Evolutionary conservation across 2,329 filamentous ascomycete genomes (phyloP).

Genomic region (Botrytis medusae): DNA sequence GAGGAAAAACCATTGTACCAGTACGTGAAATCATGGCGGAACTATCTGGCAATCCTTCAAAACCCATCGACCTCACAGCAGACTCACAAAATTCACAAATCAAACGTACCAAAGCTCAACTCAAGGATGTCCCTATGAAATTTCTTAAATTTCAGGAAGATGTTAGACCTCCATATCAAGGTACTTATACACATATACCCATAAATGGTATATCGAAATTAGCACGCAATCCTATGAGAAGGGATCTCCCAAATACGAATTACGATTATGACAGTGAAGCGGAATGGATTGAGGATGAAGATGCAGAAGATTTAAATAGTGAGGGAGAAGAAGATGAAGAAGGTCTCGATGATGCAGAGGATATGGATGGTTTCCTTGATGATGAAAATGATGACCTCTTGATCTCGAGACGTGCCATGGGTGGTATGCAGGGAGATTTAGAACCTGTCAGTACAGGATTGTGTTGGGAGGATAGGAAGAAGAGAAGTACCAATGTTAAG

Average conservation of each 20-base stretch:
- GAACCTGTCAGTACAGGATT: slow-evolving; percentile 77
- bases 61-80: slow-evolving; percentile 38
- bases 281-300: slow-evolving; percentile 75
- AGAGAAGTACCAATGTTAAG: slow-evolving; percentile 49
- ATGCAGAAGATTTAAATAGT: slow-evolving; percentile 53
- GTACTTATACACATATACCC: slow-evolving; percentile 59
- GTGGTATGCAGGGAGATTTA: slow-evolving; percentile 64
- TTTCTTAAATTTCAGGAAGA: slow-evolving; percentile 56
- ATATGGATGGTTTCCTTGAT: slow-evolving; percentile 64
- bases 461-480: slow-evolving; percentile 70
- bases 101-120: slow-evolving; percentile 28
- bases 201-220: slow-evolving; percentile 49
- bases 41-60: slow-evolving; percentile 30
- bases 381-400: slow-evolving; percentile 65
- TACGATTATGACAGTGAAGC: slow-evolving; percentile 87
- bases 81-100: slow-evolving; percentile 39
- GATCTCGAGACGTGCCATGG: slow-evolving; percentile 47
- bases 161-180: slow-evolving; percentile 68
- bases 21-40: slow-evolving; percentile 39
- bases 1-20: slow-evolving; percentile 44
- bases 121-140: slow-evolving; percentile 37
- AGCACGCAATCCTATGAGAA: slow-evolving; percentile 54
- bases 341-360: slow-evolving; percentile 66
- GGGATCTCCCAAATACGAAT: slow-evolving; percentile 60
- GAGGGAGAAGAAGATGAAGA: slow-evolving; percentile 70